phyloP scores from a whole-genome alignment of 129 eudicot species.

The Flaveria bidentis region DNA sequence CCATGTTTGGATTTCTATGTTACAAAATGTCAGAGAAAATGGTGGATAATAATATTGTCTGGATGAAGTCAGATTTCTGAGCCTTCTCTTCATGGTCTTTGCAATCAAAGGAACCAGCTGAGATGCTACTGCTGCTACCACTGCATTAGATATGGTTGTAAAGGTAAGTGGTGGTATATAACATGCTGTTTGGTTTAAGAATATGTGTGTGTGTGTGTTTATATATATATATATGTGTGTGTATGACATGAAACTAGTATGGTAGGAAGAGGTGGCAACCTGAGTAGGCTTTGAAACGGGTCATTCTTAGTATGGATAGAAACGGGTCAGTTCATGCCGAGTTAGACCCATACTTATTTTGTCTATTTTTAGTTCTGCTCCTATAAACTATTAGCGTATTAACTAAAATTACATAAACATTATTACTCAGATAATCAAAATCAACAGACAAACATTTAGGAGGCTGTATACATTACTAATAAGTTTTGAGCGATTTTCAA shows the following conservation, averaged over 20 bases:
- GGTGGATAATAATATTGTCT: conserved; percentile 55
- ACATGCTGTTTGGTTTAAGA: background rate
- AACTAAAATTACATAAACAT: conserved; percentile 1
- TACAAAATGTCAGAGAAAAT: conserved; percentile 48
- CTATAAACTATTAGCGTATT: background rate
- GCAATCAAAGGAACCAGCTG: conserved; percentile 22
- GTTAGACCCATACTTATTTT: background rate
- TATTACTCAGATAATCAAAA: background rate
- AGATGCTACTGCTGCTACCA: conserved; percentile 31
- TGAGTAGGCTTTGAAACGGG: background rate
- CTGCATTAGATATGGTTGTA: background rate
- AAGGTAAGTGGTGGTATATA: background rate
- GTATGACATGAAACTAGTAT: background rate
- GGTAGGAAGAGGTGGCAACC: background rate
- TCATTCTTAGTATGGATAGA: background rate
- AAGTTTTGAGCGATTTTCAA: background rate
- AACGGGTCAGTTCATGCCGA: background rate
- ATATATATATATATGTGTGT: background rate
- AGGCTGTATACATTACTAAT: background rate
- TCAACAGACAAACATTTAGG: background rate
- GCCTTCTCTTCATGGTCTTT: conserved; percentile 50
- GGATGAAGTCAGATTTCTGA: conserved; percentile 55
- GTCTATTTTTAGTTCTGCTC: background rate
- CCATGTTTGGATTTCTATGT: conserved; percentile 21
- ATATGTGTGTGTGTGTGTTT: background rate